Conservation (phyloP, 176 grass and related monocot species). For the Thinopyrum elongatum region DNA sequence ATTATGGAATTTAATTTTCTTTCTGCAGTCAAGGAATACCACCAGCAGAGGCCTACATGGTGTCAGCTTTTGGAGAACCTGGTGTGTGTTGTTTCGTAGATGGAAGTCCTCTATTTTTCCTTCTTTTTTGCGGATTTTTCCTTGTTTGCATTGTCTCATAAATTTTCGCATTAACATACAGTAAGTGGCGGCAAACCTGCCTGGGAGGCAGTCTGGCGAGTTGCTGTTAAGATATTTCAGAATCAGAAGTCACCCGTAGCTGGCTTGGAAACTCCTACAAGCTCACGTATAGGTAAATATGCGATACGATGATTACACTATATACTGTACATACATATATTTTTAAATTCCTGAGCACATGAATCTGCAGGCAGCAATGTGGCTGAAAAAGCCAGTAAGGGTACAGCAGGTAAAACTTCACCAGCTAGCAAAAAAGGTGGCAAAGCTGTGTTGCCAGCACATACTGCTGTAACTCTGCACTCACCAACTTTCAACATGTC, state of each 20-base stretch:
- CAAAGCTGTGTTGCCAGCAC: constrained; percentile 47
- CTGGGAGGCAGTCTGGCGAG: constrained; percentile 75
- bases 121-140: background rate
- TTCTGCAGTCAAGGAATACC: constrained; percentile 82
- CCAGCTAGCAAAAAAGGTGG: constrained; percentile 46
- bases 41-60: constrained; percentile 90
- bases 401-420: constrained; percentile 37
- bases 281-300: constrained; percentile 58
- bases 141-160: background rate
- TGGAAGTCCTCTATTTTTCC: background rate
- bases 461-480: constrained; percentile 36
- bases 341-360: background rate
- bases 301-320: background rate
- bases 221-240: constrained; percentile 72
- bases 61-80: constrained; percentile 89
- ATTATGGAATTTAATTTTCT: constrained; percentile 34
- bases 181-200: constrained; percentile 55
- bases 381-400: constrained; percentile 41
- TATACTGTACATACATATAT: background rate
- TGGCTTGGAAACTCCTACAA: constrained; percentile 60
- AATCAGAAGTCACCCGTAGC: constrained; percentile 56
- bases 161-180: constrained; percentile 26
- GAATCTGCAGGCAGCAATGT: constrained; percentile 39
- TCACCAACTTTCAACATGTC: constrained; percentile 50
- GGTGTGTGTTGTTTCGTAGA: constrained; percentile 48